Evolutionary conservation across 768 basidiomycete genomes (phyloP).

Genomic region (Termitomyces sp.): DNA sequence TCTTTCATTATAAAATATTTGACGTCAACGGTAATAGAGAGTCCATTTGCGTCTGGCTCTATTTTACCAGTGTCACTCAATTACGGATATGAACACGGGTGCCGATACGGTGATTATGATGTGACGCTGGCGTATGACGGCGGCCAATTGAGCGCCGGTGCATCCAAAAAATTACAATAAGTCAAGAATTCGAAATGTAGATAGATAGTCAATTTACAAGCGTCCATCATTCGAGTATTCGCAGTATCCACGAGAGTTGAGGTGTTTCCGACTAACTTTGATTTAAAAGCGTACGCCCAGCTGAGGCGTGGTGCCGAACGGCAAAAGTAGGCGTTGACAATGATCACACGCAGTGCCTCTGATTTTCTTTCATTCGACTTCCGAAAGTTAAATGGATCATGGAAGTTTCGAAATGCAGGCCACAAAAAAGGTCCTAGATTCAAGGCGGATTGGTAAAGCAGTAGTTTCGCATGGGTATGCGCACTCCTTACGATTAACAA

Average conservation of each 20-base stretch:
- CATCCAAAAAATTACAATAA: too few species aligned
- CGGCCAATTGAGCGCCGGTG: too few species aligned
- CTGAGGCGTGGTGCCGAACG: background rate
- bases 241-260: too few species aligned
- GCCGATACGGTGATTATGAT: background rate
- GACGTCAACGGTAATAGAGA: background rate
- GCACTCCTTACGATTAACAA: background rate
- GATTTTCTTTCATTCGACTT: background rate
- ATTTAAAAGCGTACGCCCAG: too few species aligned
- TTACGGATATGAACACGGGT: too few species aligned
- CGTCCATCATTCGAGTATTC: too few species aligned
- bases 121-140: background rate
- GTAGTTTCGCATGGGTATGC: too few species aligned
- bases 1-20: background rate
- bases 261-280: too few species aligned
- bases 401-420: background rate
- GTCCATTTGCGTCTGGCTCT: background rate
- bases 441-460: background rate
- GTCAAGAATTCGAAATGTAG: too few species aligned
- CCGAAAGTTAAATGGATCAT: background rate
- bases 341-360: background rate
- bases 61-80: too few species aligned
- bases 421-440: background rate
- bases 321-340: background rate
- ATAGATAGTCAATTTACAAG: too few species aligned